Percentiles rank a stretch among this genome's conserved stretches.
Evolutionary conservation across 148 eudicot species (phyloP).

Genomic region (Vaccinium corymbosum): DNA sequence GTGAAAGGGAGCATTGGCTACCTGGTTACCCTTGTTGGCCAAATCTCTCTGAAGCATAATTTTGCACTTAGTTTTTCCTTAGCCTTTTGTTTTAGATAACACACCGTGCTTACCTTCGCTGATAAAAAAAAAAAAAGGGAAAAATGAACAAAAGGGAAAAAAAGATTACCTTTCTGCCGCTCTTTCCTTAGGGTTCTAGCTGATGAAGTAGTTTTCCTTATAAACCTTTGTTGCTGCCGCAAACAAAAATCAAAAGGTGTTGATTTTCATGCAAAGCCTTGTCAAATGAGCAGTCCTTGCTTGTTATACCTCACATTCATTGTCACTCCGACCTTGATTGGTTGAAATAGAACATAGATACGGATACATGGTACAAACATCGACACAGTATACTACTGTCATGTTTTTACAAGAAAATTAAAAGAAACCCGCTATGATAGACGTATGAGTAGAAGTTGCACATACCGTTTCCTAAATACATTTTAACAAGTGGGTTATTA

Average conservation of each 20-base stretch:
- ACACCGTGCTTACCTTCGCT: neutral
- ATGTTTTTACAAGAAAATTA: neutral
- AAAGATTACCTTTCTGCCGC: neutral
- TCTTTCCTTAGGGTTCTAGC: neutral
- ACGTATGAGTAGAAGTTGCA: too few species aligned
- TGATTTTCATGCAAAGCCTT: constrained; percentile 30
- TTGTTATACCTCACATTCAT: constrained; percentile 23
- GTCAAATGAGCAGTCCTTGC: constrained; percentile 33
- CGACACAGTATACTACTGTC: neutral
- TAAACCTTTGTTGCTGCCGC: neutral
- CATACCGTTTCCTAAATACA: too few species aligned
- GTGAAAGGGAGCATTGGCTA: neutral
- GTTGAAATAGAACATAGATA: neutral
- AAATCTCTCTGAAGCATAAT: neutral
- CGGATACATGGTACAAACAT: neutral
- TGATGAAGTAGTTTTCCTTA: neutral
- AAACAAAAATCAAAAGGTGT: constrained; percentile 6
- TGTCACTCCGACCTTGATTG: constrained; percentile 21
- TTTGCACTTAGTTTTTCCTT: neutral
- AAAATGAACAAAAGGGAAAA: neutral
- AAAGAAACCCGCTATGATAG: neutral
- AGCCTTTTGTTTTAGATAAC: neutral
- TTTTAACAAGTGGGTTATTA: too few species aligned
- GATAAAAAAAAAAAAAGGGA: too few species aligned
- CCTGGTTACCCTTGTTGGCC: neutral